These are phyloP conservation scores for Simplicillium sp. DNA, from an alignment of 2,329 filamentous ascomycete species.

Conservation along the genomic window DNA sequence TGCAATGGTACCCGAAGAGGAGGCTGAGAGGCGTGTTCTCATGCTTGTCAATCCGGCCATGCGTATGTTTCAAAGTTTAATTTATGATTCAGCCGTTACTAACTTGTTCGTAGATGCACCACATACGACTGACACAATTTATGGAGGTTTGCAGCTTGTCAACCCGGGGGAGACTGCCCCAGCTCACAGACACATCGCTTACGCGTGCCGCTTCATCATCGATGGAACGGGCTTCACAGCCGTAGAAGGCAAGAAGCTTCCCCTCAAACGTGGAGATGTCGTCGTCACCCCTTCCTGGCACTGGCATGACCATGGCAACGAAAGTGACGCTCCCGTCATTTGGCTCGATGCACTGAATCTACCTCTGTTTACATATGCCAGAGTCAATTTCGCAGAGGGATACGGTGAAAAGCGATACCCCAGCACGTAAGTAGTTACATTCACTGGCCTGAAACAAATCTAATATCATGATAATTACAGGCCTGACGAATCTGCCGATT, in stretches of 20 bases:
- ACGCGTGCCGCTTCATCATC: conserved; percentile 48
- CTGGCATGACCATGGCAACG: conserved; percentile 52
- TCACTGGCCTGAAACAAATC: not conserved
- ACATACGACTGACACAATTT: conserved; percentile 48
- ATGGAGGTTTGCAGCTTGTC: conserved; percentile 46
- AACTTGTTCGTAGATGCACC: conserved; percentile 29
- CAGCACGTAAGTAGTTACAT: conserved; percentile 21
- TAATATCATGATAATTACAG: conserved; percentile 6
- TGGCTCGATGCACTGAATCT: conserved; percentile 50
- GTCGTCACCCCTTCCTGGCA: conserved; percentile 50
- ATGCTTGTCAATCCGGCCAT: conserved; percentile 30
- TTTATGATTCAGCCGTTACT: not conserved
- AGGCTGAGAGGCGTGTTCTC: conserved; percentile 29
- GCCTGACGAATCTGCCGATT: conserved; percentile 25
- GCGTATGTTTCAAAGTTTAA: conserved; percentile 12
- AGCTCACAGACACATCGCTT: conserved; percentile 46
- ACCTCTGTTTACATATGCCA: conserved; percentile 38
- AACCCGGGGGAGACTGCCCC: conserved; percentile 45
- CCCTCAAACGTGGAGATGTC: conserved; percentile 42
- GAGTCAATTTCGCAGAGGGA: conserved; percentile 44
- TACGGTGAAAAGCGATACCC: conserved; percentile 38
- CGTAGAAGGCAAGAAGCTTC: conserved; percentile 42
- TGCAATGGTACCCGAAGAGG: conserved; percentile 23
- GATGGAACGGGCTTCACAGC: conserved; percentile 49
- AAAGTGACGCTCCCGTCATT: conserved; percentile 41